phyloP scores from a whole-genome alignment of 805 yeast species.

The Saturnispora mendoncae region DNA sequence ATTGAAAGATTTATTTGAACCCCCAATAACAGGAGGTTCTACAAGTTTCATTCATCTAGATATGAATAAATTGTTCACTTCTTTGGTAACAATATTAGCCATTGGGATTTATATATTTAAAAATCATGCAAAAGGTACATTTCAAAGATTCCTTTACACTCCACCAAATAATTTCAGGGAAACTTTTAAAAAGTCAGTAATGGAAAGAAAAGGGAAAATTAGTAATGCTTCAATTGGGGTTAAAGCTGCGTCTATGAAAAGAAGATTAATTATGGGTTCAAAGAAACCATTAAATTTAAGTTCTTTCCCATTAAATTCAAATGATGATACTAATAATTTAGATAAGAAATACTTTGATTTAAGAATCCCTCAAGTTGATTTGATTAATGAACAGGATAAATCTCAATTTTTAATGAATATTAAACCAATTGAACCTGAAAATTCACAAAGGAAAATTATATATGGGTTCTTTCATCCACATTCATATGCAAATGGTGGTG shows the following conservation, averaged over 20 bases:
- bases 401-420: slow-evolving; percentile 17
- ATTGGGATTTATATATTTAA: neutral
- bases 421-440: slow-evolving; percentile 25
- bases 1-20: neutral
- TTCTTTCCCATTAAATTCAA: slow-evolving; percentile 26
- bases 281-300: slow-evolving; percentile 27
- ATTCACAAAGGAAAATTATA: slow-evolving; percentile 34
- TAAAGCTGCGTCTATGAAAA: slow-evolving; percentile 21
- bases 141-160: slow-evolving; percentile 20
- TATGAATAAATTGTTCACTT: neutral
- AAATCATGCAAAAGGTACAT: slow-evolving; percentile 10
- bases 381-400: slow-evolving; percentile 13
- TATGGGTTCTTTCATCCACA: slow-evolving; percentile 93
- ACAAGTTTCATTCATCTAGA: neutral
- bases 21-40: neutral
- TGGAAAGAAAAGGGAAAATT: slow-evolving; percentile 17
- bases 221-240: slow-evolving; percentile 20
- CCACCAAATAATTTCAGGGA: slow-evolving; percentile 26
- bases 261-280: slow-evolving; percentile 28
- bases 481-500: slow-evolving; percentile 97
- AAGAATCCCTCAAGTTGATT: slow-evolving; percentile 25
- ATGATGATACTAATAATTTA: slow-evolving; percentile 10
- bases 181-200: slow-evolving; percentile 18
- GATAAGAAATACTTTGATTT: slow-evolving; percentile 15
- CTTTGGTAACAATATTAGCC: neutral